Base-by-base conservation (phyloP, 495 filamentous ascomycete genomes). In the Schizothecium vesticola region DNA sequence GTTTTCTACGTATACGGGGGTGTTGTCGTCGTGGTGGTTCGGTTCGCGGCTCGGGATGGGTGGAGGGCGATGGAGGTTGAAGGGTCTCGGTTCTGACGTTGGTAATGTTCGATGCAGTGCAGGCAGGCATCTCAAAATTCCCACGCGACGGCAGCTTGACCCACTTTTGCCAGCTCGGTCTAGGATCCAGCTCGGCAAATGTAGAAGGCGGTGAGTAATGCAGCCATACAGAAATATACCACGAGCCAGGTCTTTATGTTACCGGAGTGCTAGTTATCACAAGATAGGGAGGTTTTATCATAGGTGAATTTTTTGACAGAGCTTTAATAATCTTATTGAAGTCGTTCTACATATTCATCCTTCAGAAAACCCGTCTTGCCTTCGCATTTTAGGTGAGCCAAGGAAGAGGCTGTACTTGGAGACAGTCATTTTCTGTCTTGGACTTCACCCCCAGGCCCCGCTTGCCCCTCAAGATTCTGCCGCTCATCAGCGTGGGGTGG, bases 401-500 rank as follows among this genome's bases (percentile, higher is more conserved):
- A 0, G 16, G 2, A 1, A 26, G 24, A 59, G 59, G 13, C 11
- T 61, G 59, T 61, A 61, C 59, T 61, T 61, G 1, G 9, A 29
- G 23, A 2, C 25, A 0, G 3, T 16, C 5, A 13, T 61, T 29
- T 61, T 61, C 3, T 21, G 59, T 61, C 0, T 2, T 2, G 3
- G 21, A 21, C 29, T 6, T 23, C 7, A 36, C 21, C 61, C 29
- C 61, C 3, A 36, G n/a, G 56, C 64, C 64, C 64, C 65, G n/a
- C 65, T 31, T 70, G 68, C 74, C 72, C 71, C 72, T 77, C 71
- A 62, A 67, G 77, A 76, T 79, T 79, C 74, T 79, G 77, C 77
- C 77, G 58, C 26, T 43, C 29, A 22, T 16, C 56, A 75, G 74
- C 72, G 75, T 77, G 75, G 75, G 75, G 75, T 74, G 56, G 66